These are phyloP conservation scores for Cladosporium sp. DNA, from an alignment of 2,329 filamentous ascomycete species.

Conservation along the genomic window DNA sequence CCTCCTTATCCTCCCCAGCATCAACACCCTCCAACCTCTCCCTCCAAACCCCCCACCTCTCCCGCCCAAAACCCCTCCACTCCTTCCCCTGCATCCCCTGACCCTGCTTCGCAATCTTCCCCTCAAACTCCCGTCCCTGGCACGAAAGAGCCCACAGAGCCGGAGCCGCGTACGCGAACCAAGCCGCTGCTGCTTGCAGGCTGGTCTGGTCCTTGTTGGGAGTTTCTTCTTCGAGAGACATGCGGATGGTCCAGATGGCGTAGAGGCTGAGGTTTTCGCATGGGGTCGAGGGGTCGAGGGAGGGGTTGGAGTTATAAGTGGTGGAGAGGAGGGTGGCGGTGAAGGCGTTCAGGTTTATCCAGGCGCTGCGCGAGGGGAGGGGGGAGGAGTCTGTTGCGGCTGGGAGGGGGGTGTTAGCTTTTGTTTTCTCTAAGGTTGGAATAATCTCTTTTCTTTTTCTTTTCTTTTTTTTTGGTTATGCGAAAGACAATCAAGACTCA, in stretches of 20 bases:
- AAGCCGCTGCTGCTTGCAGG: slow-evolving; percentile 23
- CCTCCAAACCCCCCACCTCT: slow-evolving; percentile 27
- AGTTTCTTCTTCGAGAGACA: slow-evolving; percentile 24
- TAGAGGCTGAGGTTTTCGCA: slow-evolving; percentile 21
- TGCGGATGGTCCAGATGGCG: slow-evolving; percentile 28
- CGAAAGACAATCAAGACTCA: slow-evolving; percentile 9
- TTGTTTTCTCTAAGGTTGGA: too few species aligned
- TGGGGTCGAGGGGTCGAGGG: slow-evolving; percentile 17
- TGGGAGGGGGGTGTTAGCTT: slow-evolving; percentile 5
- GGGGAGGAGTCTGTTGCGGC: slow-evolving; percentile 21
- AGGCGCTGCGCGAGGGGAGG: slow-evolving; percentile 19
- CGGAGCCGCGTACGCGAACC: slow-evolving; percentile 27
- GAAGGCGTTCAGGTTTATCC: slow-evolving; percentile 31
- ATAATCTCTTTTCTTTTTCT: neutral
- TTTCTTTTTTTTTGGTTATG: neutral
- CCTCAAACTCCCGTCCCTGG: slow-evolving; percentile 26
- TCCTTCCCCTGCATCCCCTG: slow-evolving; percentile 20
- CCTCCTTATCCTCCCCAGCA: neutral
- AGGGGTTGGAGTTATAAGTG: slow-evolving; percentile 16
- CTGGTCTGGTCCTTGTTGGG: slow-evolving; percentile 18
- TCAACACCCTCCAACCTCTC: neutral
- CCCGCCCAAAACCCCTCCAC: slow-evolving; percentile 26
- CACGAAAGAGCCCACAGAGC: slow-evolving; percentile 21
- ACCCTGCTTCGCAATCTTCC: slow-evolving; percentile 27
- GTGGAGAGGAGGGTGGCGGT: slow-evolving; percentile 24